phyloP scores from a whole-genome alignment of 179 eudicot species.

The Heliamphora pulchella region DNA sequence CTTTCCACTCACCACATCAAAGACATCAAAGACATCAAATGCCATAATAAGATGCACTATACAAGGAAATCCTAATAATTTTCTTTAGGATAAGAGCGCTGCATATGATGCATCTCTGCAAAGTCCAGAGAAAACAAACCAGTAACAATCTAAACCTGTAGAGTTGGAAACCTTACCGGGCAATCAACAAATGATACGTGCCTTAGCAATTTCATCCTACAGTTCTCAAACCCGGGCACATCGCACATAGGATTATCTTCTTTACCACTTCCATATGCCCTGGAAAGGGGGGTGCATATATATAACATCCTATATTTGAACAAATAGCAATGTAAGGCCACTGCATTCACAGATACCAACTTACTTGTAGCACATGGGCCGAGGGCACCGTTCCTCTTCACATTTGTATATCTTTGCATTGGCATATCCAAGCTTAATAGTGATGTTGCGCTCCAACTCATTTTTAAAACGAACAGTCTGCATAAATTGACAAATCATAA shows the following conservation, averaged over 20 bases:
- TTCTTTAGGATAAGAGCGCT: neutral
- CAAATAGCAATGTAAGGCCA: neutral
- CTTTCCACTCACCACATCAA: neutral
- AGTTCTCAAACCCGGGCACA: constrained; percentile 89
- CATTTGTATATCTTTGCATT: constrained; percentile 94
- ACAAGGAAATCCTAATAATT: neutral
- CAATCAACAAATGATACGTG: constrained; percentile 97
- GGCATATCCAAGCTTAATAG: constrained; percentile 97
- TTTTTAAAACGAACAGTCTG: constrained; percentile 97
- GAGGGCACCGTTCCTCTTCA: constrained; percentile 85
- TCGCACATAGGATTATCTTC: constrained; percentile 91
- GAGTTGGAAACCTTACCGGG: constrained; percentile 49
- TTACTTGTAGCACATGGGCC: constrained; percentile 90
- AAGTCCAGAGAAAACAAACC: neutral
- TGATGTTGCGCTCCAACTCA: constrained; percentile 94
- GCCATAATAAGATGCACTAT: neutral
- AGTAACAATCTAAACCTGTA: neutral
- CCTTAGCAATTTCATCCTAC: constrained; percentile 81
- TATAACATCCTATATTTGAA: constrained; percentile 9
- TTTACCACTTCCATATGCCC: constrained; percentile 99
- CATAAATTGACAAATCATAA: constrained; percentile 13
- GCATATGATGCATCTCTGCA: neutral
- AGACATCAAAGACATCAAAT: neutral
- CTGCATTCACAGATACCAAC: constrained; percentile 18
- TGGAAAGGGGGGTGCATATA: constrained; percentile 20